Conservation (phyloP, 257 asterid species). For the Apocynum venetum region DNA sequence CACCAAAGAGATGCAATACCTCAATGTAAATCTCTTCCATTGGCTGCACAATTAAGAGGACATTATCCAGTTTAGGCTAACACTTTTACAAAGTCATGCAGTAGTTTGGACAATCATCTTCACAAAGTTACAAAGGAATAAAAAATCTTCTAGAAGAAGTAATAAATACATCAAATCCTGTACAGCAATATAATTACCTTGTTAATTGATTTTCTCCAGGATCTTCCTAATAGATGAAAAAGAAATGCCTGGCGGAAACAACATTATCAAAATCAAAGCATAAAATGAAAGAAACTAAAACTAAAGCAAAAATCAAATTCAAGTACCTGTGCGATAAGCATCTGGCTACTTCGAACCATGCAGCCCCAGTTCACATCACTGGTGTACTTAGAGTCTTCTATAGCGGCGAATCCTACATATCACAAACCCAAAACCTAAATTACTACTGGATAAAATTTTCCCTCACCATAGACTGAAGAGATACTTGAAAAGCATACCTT, state of each 20-base stretch:
- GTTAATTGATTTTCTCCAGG: constrained; percentile 77
- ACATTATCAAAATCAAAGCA: not conserved
- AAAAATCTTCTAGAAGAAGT: not conserved
- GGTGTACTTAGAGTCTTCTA: constrained; percentile 70
- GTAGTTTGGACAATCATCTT: not conserved
- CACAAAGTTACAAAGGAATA: not conserved
- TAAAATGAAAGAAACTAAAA: not conserved
- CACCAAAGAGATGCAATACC: constrained; percentile 82
- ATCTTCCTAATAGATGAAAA: constrained; percentile 76
- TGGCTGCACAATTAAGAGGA: constrained; percentile 49
- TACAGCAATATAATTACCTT: constrained; percentile 42
- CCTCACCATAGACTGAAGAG: not conserved
- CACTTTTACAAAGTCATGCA: not conserved
- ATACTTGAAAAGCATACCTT: constrained; percentile 38
- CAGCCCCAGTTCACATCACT: constrained; percentile 98
- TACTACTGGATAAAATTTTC: not conserved
- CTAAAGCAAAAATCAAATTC: constrained; percentile 13
- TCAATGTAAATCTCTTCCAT: constrained; percentile 58
- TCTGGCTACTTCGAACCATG: constrained; percentile 99
- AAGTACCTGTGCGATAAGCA: constrained; percentile 96
- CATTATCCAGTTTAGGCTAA: not conserved
- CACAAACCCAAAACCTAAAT: constrained; percentile 6
- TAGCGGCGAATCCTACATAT: constrained; percentile 63
- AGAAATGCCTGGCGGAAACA: constrained; percentile 59
- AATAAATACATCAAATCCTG: not conserved